phyloP scores from a whole-genome alignment of 1,284 basidiomycete genomes.

The Ustilago hordei region DNA sequence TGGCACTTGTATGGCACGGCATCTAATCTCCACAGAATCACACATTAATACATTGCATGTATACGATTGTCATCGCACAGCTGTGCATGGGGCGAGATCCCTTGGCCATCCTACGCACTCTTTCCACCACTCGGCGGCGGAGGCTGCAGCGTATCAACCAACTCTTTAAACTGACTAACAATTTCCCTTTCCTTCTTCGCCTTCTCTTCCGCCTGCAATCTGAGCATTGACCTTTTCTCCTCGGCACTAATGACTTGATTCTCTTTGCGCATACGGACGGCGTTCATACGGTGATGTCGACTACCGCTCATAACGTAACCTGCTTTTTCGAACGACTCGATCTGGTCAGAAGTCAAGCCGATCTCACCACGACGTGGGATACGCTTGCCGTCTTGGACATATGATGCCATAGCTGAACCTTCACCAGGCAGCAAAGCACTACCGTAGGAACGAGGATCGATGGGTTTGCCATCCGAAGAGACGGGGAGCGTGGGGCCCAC shows the following conservation, averaged over 20 bases:
- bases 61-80: too few species aligned
- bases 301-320: constrained; percentile 99
- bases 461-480: constrained; percentile 29
- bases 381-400: constrained; percentile 86
- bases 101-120: background rate
- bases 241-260: constrained; percentile 95
- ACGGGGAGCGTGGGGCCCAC: constrained; percentile 41
- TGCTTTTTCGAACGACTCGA: constrained; percentile 84
- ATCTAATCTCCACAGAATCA: constrained; percentile 9
- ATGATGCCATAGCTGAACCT: constrained; percentile 96
- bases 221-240: constrained; percentile 93
- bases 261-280: constrained; percentile 96
- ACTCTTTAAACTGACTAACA: constrained; percentile 68
- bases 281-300: constrained; percentile 85
- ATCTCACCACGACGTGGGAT: constrained; percentile 99
- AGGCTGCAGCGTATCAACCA: constrained; percentile 56
- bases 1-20: constrained; percentile 50
- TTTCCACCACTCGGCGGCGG: constrained; percentile 7
- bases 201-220: constrained; percentile 91
- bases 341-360: constrained; percentile 86
- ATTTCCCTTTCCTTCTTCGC: constrained; percentile 82
- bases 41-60: background rate
- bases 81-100: too few species aligned
- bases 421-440: constrained; percentile 90
- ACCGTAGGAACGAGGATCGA: constrained; percentile 73